These are phyloP conservation scores for Scleroderma bovista DNA, from an alignment of 768 basidiomycete species.

Conservation along the genomic window DNA sequence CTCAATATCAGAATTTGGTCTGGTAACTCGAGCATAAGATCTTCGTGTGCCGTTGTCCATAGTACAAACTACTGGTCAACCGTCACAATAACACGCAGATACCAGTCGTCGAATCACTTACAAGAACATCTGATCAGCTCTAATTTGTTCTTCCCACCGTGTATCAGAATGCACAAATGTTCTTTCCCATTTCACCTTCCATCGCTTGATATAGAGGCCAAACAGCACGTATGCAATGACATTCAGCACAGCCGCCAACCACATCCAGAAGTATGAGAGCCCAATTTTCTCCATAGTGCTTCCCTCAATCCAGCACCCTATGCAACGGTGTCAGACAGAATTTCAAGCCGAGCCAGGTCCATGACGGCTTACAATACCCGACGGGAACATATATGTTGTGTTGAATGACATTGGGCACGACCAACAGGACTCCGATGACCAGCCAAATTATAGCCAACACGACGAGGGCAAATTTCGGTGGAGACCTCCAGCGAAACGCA, in stretches of 20 bases:
- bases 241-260: constrained; percentile 40
- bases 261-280: constrained; percentile 50
- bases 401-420: constrained; percentile 33
- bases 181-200: constrained; percentile 12
- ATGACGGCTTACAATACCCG: constrained; percentile 31
- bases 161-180: constrained; percentile 6
- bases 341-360: background rate
- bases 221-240: constrained; percentile 40
- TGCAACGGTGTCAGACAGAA: background rate
- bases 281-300: constrained; percentile 36
- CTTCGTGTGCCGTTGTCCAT: too few relatives aligned
- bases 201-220: constrained; percentile 36
- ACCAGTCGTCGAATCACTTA: constrained; percentile 30
- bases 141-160: constrained; percentile 11
- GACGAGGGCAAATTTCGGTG: constrained; percentile 27
- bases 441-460: constrained; percentile 35
- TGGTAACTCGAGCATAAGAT: too few relatives aligned
- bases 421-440: constrained; percentile 33
- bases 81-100: too few relatives aligned
- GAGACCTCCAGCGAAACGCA: constrained; percentile 29
- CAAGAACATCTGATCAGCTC: constrained; percentile 46
- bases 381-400: constrained; percentile 37
- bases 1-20: too few relatives aligned
- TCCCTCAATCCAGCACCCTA: constrained; percentile 49
- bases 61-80: too few relatives aligned